Conservation (phyloP, 2,329 filamentous ascomycete genomes). For the Fusarium multiceps region DNA sequence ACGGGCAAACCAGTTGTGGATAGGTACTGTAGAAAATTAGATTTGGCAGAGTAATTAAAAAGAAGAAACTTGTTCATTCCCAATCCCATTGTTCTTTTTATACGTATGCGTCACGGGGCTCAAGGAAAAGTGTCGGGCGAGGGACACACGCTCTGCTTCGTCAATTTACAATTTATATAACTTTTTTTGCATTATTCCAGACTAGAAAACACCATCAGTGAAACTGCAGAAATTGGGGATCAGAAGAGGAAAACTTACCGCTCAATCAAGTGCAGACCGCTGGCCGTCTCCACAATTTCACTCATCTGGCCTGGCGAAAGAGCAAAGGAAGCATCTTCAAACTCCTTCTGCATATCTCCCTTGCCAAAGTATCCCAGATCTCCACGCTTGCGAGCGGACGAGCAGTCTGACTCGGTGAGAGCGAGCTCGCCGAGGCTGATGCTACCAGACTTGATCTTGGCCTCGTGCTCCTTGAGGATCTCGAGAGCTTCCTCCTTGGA, state of each 20-base stretch:
- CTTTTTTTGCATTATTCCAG: slow-evolving; percentile 30
- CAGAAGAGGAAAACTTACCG: slow-evolving; percentile 67
- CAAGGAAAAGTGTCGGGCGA: not conserved
- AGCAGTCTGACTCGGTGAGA: slow-evolving; percentile 91
- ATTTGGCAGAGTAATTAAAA: slow-evolving; percentile 14
- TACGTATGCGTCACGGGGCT: slow-evolving; percentile 13
- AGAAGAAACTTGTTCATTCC: slow-evolving; percentile 2
- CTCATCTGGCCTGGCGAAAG: slow-evolving; percentile 89
- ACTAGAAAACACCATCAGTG: slow-evolving; percentile 16
- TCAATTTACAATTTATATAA: slow-evolving; percentile 38
- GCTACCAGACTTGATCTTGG: slow-evolving; percentile 77
- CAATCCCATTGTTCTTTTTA: not conserved
- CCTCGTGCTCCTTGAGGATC: slow-evolving; percentile 81
- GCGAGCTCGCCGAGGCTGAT: slow-evolving; percentile 84
- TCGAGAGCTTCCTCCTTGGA: slow-evolving; percentile 85
- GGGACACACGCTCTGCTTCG: slow-evolving; percentile 24
- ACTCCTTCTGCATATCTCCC: slow-evolving; percentile 98
- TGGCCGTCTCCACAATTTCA: slow-evolving; percentile 88
- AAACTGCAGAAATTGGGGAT: not conserved
- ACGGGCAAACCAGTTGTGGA: slow-evolving; percentile 3
- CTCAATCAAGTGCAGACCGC: slow-evolving; percentile 94
- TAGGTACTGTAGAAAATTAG: slow-evolving; percentile 27
- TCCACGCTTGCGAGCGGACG: slow-evolving; percentile 91
- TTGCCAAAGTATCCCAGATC: slow-evolving; percentile 95
- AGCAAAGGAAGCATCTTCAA: slow-evolving; percentile 95